Evolutionary conservation across 371 early-diverging fungal genomes (phyloP).

Genomic region (Capillidium rhysosporum): DNA sequence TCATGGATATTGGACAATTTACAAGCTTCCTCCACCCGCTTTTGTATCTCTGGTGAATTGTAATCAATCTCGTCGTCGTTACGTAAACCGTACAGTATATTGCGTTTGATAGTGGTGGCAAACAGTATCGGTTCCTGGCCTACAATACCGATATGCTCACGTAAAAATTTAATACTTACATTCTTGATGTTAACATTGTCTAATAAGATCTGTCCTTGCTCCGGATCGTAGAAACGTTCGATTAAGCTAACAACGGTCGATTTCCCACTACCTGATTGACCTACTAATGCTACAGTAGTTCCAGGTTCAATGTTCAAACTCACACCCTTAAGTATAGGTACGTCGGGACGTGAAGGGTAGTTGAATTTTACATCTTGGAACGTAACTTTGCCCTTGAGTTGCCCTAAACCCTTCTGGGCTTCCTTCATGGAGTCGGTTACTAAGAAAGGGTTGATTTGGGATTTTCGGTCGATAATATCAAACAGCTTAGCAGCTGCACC

Average conservation of each 20-base stretch:
- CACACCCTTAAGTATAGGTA: slow-evolving; percentile 51
- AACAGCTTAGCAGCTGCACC: slow-evolving; percentile 51
- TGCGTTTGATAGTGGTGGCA: slow-evolving; percentile 65
- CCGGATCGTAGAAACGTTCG: slow-evolving; percentile 54
- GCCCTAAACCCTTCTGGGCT: slow-evolving; percentile 3
- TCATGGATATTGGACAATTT: slow-evolving; percentile 45
- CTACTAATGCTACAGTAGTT: slow-evolving; percentile 62
- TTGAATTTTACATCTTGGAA: slow-evolving; percentile 44
- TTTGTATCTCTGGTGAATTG: slow-evolving; percentile 5
- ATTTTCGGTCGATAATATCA: slow-evolving; percentile 27
- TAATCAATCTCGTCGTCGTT: slow-evolving; percentile 15
- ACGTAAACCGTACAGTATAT: slow-evolving; percentile 39
- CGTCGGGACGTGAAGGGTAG: slow-evolving; percentile 68
- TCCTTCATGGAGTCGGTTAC: slow-evolving; percentile 15
- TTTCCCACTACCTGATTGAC: slow-evolving; percentile 48
- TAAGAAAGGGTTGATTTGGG: slow-evolving; percentile 24
- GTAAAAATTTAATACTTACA: slow-evolving; percentile 33
- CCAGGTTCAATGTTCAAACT: slow-evolving; percentile 36
- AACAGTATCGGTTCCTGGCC: slow-evolving; percentile 79
- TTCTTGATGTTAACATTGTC: slow-evolving; percentile 37
- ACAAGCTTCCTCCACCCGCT: slow-evolving; percentile 21
- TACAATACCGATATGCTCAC: slow-evolving; percentile 58
- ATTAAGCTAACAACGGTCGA: slow-evolving; percentile 41
- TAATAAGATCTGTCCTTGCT: slow-evolving; percentile 19
- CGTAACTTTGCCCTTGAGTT: slow-evolving; percentile 30